Conservation (phyloP, 2,329 filamentous ascomycete genomes). For the Aspergillus udagawae region DNA sequence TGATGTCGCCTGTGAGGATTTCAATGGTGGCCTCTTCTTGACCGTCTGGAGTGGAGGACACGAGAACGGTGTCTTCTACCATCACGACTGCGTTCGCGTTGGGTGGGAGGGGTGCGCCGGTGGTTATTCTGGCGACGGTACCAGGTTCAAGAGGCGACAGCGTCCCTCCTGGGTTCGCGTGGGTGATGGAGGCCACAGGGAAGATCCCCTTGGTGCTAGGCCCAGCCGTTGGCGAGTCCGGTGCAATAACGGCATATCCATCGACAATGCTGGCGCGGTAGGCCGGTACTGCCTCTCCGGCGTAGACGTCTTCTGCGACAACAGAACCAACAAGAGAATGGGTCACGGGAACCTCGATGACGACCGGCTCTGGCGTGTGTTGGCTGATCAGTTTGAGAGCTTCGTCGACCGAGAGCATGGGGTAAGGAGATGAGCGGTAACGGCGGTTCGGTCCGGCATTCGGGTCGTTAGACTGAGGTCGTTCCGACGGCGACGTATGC, state of each 20-base stretch:
- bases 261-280: slow-evolving; percentile 96
- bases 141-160: slow-evolving; percentile 62
- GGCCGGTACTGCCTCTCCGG: slow-evolving; percentile 79
- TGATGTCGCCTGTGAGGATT: slow-evolving; percentile 73
- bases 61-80: slow-evolving; percentile 88
- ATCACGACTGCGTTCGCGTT: slow-evolving; percentile 90
- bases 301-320: slow-evolving; percentile 76
- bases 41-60: slow-evolving; percentile 70
- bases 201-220: slow-evolving; percentile 70
- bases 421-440: slow-evolving; percentile 82
- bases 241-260: slow-evolving; percentile 78
- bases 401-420: slow-evolving; percentile 82
- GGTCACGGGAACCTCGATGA: slow-evolving; percentile 59
- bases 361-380: slow-evolving; percentile 62
- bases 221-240: slow-evolving; percentile 48
- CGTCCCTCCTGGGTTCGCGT: slow-evolving; percentile 70
- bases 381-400: slow-evolving; percentile 70
- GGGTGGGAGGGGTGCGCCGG: slow-evolving; percentile 82
- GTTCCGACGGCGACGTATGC: slow-evolving; percentile 64
- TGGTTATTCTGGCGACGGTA: slow-evolving; percentile 85
- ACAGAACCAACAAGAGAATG: slow-evolving; percentile 68
- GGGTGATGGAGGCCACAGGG: slow-evolving; percentile 80
- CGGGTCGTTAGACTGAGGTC: slow-evolving; percentile 57
- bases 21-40: slow-evolving; percentile 84
- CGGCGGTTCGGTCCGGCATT: slow-evolving; percentile 61